A percentile compares a stretch with the other conserved stretches of the same genome.
Conservation (phyloP, 495 filamentous ascomycete species). For the Penicillium flavigenum region DNA sequence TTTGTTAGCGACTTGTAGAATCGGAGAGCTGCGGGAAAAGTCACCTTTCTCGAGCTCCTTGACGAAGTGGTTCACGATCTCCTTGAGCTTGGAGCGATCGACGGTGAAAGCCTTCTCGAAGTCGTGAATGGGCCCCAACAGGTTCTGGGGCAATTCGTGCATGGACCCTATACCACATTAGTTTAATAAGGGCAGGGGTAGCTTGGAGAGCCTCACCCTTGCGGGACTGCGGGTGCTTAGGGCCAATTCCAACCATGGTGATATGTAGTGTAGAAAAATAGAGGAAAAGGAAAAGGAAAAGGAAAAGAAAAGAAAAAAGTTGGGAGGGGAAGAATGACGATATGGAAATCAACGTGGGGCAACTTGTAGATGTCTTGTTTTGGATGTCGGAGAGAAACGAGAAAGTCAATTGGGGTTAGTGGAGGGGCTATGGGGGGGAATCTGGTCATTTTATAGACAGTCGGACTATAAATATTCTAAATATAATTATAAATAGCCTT, state of each 20-base stretch:
- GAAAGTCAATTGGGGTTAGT: neutral
- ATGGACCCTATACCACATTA: slow-evolving; percentile 61
- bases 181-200: slow-evolving; percentile 19
- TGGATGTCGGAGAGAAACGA: slow-evolving; percentile 25
- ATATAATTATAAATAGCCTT: neutral
- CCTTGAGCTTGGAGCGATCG: slow-evolving; percentile 74
- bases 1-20: slow-evolving; percentile 13
- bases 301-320: slow-evolving; percentile 4
- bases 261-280: slow-evolving; percentile 4
- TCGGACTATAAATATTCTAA: neutral
- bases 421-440: neutral
- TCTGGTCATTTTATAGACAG: no score
- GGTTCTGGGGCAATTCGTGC: slow-evolving; percentile 79
- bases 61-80: slow-evolving; percentile 85
- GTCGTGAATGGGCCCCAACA: slow-evolving; percentile 77
- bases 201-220: slow-evolving; percentile 58
- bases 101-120: slow-evolving; percentile 87
- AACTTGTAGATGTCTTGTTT: slow-evolving; percentile 24
- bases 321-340: slow-evolving; percentile 23
- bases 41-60: slow-evolving; percentile 84
- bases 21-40: neutral
- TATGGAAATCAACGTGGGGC: slow-evolving; percentile 28
- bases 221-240: slow-evolving; percentile 69
- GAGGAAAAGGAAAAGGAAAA: neutral
- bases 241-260: slow-evolving; percentile 75